phyloP scores from a whole-genome alignment of 257 asterid species.

The Cruciata laevipes region DNA sequence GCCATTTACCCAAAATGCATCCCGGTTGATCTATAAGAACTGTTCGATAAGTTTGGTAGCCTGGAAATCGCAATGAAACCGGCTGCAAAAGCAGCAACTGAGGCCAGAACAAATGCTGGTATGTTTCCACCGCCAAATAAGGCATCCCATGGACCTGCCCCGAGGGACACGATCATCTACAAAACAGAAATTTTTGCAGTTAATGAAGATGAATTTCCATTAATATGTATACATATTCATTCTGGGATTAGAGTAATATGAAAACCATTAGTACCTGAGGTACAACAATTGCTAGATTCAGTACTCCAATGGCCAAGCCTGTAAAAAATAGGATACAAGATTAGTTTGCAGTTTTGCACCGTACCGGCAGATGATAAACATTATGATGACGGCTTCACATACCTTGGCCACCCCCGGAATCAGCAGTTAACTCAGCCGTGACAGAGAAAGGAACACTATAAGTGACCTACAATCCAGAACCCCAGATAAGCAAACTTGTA shows the following conservation, averaged over 20 bases:
- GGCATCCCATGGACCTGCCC: slow-evolving; percentile 99
- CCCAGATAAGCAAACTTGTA: slow-evolving; percentile 17
- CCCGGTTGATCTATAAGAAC: slow-evolving; percentile 59
- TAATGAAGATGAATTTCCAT: neutral
- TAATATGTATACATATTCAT: neutral
- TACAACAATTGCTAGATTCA: slow-evolving; percentile 93
- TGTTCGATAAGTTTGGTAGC: slow-evolving; percentile 65
- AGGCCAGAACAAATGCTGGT: slow-evolving; percentile 90
- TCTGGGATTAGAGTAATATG: neutral
- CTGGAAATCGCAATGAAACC: slow-evolving; percentile 60
- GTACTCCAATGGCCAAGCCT: slow-evolving; percentile 98
- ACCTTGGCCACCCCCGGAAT: slow-evolving; percentile 99
- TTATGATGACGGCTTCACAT: slow-evolving; percentile 7
- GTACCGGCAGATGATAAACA: slow-evolving; percentile 14
- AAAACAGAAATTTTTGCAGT: neutral
- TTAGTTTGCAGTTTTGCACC: slow-evolving; percentile 6
- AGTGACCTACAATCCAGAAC: slow-evolving; percentile 50
- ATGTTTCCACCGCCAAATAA: slow-evolving; percentile 92
- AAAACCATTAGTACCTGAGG: slow-evolving; percentile 65
- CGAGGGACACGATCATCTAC: slow-evolving; percentile 93
- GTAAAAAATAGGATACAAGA: slow-evolving; percentile 26
- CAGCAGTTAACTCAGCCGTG: slow-evolving; percentile 97
- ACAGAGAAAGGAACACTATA: slow-evolving; percentile 95
- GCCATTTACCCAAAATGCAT: slow-evolving; percentile 34
- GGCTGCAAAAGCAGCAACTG: slow-evolving; percentile 64